Conservation (phyloP, 108 stramenopile genomes). For the Pseudonitzschia multiseries region DNA sequence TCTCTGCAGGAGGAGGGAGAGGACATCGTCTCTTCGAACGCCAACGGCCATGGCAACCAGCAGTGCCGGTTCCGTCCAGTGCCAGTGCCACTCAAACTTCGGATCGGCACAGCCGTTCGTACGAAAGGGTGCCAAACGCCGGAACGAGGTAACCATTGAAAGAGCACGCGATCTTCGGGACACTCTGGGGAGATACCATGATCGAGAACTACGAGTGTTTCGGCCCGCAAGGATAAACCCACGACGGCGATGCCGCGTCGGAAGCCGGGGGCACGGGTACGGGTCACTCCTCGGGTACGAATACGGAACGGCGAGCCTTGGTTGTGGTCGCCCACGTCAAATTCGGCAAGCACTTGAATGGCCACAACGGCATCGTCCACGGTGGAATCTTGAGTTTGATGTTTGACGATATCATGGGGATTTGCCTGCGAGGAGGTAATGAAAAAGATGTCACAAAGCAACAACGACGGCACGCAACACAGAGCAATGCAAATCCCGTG, state of each 20-base stretch:
- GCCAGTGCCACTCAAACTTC: too few species aligned
- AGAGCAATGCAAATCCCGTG: slow-evolving; percentile 37
- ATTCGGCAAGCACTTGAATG: slow-evolving; percentile 49
- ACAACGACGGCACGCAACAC: slow-evolving; percentile 47
- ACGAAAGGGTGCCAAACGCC: slow-evolving; percentile 30
- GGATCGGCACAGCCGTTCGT: neutral
- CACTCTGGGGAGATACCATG: slow-evolving; percentile 24
- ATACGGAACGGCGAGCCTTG: neutral
- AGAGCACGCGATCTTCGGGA: slow-evolving; percentile 42
- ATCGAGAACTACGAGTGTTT: slow-evolving; percentile 46
- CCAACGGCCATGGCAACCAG: too few species aligned
- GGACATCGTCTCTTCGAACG: too few species aligned
- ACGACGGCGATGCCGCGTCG: too few species aligned
- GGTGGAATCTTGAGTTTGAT: slow-evolving; percentile 57
- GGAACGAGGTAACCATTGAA: slow-evolving; percentile 18
- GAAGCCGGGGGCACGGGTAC: too few species aligned
- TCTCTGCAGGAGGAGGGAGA: too few species aligned
- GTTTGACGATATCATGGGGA: slow-evolving; percentile 61
- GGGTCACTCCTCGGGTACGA: too few species aligned
- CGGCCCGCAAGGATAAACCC: neutral
- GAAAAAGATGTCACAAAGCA: slow-evolving; percentile 39
- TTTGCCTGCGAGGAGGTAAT: slow-evolving; percentile 46
- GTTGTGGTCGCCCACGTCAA: slow-evolving; percentile 26
- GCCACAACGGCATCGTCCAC: slow-evolving; percentile 57
- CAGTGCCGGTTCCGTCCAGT: too few species aligned